Base-by-base conservation (phyloP, 371 early-diverging fungal genomes). In the Apophysomyces ossiformis region DNA sequence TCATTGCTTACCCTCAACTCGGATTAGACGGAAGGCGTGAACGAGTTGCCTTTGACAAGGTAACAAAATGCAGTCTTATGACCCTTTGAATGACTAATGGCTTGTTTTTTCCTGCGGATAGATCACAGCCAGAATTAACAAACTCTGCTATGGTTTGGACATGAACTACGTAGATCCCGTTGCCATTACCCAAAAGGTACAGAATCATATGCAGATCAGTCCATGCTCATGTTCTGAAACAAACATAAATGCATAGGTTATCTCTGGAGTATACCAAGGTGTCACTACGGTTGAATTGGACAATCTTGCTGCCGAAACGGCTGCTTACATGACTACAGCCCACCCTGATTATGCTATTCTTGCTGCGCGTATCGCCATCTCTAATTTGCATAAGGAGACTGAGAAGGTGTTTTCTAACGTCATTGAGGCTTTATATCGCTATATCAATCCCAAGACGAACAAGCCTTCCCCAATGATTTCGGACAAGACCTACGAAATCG, bases 291-390 rank as follows among this genome's bases (percentile, higher is more conserved):
- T 92, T 7, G 94, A 93, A 75, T 83, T 95, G 64, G 95, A 95
- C 78, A 95, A 92, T 73, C 84, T 95, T 37, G 95, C 95, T 16
- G 95, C 95, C 46, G 95, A 95, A 77, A 95, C 95, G 0, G 91
- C 93, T 0, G 95, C 95, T 1, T 93, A 93, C 71, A 80, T 94
- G 86, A 95, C 95, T 6, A 94, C 95, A 11, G 89, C 90, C 57
- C 96, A 97, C 79, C 95, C 97, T 5, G 95, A 98, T 77, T 98
- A 96, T 76, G 94, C 94, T 21, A 78, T 90, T 32, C 87, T 98
- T 12, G 97, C 97, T 36, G 94, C 97, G 37, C 89, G 96, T 60
- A 95, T 97, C 69, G 92, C 94, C 37, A 84, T 95, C 16, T 92
- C 93, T 39, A 93, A 96, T 72, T 79, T 97, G 57, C 96, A 96